Percentiles rank a stretch among this genome's conserved stretches.
These are phyloP conservation scores for Chlamydomonas sp. DNA, from an alignment of 139 green algal species.

Conservation along the genomic window DNA sequence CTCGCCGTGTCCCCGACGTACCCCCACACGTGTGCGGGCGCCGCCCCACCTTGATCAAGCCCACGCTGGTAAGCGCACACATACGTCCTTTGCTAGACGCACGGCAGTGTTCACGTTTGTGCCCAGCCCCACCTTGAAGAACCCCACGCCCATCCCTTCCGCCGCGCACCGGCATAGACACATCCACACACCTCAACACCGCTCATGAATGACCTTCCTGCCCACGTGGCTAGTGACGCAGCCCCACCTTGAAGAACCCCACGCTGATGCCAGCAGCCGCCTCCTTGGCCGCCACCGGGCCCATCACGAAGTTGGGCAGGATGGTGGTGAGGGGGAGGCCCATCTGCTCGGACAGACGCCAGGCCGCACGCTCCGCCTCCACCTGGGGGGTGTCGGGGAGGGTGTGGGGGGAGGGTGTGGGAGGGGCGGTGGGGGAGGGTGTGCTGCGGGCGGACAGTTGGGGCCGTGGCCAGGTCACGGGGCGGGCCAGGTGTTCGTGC, in stretches of 20 bases:
- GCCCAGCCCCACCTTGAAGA: conserved; percentile 19
- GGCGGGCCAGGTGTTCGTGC: too few relatives aligned
- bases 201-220: too few relatives aligned
- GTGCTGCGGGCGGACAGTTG: too few relatives aligned
- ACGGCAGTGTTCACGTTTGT: background rate
- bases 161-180: background rate
- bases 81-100: background rate
- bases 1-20: too few relatives aligned
- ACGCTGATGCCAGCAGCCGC: conserved; percentile 7
- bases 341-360: conserved; percentile 60
- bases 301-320: conserved; percentile 81
- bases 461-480: too few relatives aligned
- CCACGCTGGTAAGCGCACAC: background rate
- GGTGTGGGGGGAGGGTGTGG: too few relatives aligned
- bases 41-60: background rate
- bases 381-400: conserved; percentile 22
- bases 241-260: conserved; percentile 31
- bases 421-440: too few relatives aligned
- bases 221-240: too few relatives aligned
- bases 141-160: conserved; percentile 9
- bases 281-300: conserved; percentile 49
- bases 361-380: conserved; percentile 74
- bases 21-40: too few relatives aligned
- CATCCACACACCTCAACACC: too few relatives aligned
- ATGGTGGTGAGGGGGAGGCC: conserved; percentile 77